A percentile compares a stretch with the other conserved stretches of the same genome.
Conservation (phyloP, 75 land plant species). For the Cupressus sempervirens region DNA sequence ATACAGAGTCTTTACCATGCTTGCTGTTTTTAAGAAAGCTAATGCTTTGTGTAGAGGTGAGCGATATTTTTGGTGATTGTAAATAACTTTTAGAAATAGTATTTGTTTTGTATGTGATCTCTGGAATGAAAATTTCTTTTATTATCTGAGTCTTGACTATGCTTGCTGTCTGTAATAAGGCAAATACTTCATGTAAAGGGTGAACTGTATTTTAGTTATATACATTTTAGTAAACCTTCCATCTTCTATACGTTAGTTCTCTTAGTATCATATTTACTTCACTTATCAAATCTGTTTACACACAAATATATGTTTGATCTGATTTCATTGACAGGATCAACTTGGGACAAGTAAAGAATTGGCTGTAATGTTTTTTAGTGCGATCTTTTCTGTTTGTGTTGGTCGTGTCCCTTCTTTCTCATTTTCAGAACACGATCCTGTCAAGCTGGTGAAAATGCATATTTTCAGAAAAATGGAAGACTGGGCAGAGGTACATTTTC, state of each 20-base stretch:
- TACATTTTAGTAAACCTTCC: background rate
- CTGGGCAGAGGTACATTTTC: conserved; percentile 3
- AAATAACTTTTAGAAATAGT: no score
- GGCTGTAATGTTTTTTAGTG: conserved; percentile 31
- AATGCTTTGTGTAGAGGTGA: background rate
- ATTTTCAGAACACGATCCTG: background rate
- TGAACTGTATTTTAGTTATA: background rate
- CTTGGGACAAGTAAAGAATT: conserved; percentile 21
- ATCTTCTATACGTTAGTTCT: background rate
- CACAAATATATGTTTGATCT: background rate
- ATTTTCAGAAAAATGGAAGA: conserved; percentile 17
- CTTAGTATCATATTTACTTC: background rate
- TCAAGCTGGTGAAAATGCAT: conserved; percentile 4
- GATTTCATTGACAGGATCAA: conserved; percentile 26
- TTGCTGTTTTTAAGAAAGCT: background rate
- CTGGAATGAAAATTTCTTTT: background rate
- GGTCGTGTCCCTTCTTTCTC: conserved; percentile 25
- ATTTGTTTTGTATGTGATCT: background rate
- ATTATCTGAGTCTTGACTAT: background rate
- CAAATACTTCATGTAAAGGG: background rate
- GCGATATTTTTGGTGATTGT: background rate
- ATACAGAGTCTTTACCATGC: background rate
- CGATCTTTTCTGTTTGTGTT: conserved; percentile 48
- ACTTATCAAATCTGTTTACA: background rate
- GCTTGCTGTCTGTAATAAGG: background rate